phyloP scores from a whole-genome alignment of 805 yeast genomes.

The Wickerhamiella siamensis region DNA sequence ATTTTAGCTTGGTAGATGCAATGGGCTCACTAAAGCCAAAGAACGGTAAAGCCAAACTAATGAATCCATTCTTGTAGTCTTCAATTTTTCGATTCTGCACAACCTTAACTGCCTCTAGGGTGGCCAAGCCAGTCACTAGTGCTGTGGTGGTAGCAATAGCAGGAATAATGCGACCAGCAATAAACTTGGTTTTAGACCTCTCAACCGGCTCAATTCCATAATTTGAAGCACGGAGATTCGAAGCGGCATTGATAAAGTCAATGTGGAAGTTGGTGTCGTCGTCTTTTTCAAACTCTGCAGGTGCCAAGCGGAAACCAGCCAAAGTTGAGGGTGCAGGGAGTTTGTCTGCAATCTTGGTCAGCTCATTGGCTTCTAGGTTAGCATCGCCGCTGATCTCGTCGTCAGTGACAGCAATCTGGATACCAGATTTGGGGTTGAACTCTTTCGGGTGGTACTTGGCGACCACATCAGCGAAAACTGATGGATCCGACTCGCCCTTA shows the following conservation, averaged over 20 bases:
- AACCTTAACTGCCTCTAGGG: conserved; percentile 83
- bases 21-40: conserved; percentile 95
- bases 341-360: conserved; percentile 43
- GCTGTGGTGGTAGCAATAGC: conserved; percentile 99
- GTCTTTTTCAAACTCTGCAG: conserved; percentile 96
- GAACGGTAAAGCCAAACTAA: conserved; percentile 86
- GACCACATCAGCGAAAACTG: conserved; percentile 38
- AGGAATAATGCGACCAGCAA: conserved; percentile 97
- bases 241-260: conserved; percentile 89
- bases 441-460: conserved; percentile 37
- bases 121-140: conserved; percentile 85
- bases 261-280: conserved; percentile 95
- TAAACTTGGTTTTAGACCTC: conserved; percentile 79
- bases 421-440: conserved; percentile 60
- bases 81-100: conserved; percentile 68
- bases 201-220: conserved; percentile 83
- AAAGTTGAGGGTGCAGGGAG: conserved; percentile 80
- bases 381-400: conserved; percentile 50
- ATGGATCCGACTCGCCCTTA: conserved; percentile 47
- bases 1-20: conserved; percentile 66
- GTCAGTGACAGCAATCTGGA: conserved; percentile 77
- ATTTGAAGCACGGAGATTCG: conserved; percentile 89
- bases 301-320: conserved; percentile 72
- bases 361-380: conserved; percentile 11
- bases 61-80: conserved; percentile 81